These are phyloP conservation scores for Tolypocladium guangdongense DNA, from an alignment of 2,329 filamentous ascomycete species.

Conservation along the genomic window DNA sequence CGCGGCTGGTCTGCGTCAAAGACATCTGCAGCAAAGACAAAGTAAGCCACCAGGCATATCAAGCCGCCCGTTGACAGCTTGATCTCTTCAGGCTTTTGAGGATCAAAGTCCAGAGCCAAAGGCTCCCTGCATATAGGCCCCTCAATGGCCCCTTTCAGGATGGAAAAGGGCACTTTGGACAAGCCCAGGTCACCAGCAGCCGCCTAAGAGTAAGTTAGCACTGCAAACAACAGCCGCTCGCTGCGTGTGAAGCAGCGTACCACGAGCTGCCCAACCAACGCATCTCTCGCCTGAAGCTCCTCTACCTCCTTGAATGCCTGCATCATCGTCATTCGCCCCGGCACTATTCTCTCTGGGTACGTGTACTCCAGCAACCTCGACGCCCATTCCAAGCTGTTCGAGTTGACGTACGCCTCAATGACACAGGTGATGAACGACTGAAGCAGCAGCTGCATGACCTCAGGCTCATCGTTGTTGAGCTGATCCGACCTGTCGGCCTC, in stretches of 20 bases:
- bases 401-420: constrained; percentile 61
- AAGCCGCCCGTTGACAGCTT: constrained; percentile 48
- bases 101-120: constrained; percentile 33
- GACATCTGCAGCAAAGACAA: constrained; percentile 49
- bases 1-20: constrained; percentile 45
- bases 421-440: constrained; percentile 72
- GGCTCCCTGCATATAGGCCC: constrained; percentile 32
- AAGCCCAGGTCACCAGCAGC: constrained; percentile 53
- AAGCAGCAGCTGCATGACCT: constrained; percentile 52
- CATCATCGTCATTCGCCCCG: constrained; percentile 48
- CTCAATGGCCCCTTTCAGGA: constrained; percentile 34
- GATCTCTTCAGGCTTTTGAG: constrained; percentile 37
- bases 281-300: constrained; percentile 48
- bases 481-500: constrained; percentile 33
- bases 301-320: constrained; percentile 55
- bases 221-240: not conserved
- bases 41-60: constrained; percentile 49
- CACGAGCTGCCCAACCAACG: constrained; percentile 61
- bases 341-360: constrained; percentile 52
- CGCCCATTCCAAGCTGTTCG: constrained; percentile 49
- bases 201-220: constrained; percentile 31
- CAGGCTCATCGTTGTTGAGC: constrained; percentile 42
- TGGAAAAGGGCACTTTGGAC: constrained; percentile 29
- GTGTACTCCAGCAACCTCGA: constrained; percentile 57
- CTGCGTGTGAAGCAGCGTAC: constrained; percentile 26